phyloP scores from a whole-genome alignment of 2,329 filamentous ascomycete genomes.

The Cladosporium sp. region DNA sequence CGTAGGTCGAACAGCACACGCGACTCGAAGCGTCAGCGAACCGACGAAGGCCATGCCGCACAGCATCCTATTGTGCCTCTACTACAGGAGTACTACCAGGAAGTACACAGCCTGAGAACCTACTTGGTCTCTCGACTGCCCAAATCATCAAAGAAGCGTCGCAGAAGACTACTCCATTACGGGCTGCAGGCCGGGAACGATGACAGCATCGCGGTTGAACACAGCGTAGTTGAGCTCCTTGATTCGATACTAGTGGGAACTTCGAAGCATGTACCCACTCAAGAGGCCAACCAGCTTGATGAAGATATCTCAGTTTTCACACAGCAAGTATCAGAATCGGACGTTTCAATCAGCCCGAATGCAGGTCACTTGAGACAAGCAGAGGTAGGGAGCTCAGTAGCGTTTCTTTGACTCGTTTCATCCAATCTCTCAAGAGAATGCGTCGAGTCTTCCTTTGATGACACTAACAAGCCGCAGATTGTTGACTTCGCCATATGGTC shows the following conservation, averaged over 20 bases:
- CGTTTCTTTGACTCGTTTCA: background rate
- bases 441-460: constrained; percentile 18
- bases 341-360: constrained; percentile 17
- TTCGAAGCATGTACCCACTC: constrained; percentile 42
- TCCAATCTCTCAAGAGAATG: background rate
- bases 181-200: constrained; percentile 12
- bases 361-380: constrained; percentile 33
- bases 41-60: background rate
- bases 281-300: constrained; percentile 42
- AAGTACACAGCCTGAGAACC: constrained; percentile 25
- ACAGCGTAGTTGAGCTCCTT: constrained; percentile 54
- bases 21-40: constrained; percentile 2
- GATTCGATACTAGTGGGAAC: constrained; percentile 67
- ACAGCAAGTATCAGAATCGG: constrained; percentile 37
- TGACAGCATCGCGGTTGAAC: constrained; percentile 5
- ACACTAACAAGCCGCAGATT: constrained; percentile 33
- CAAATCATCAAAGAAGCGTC: constrained; percentile 21
- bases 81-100: constrained; percentile 23
- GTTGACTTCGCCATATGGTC: constrained; percentile 61
- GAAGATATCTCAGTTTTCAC: constrained; percentile 43
- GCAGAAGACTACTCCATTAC: constrained; percentile 23
- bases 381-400: constrained; percentile 36
- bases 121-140: constrained; percentile 24
- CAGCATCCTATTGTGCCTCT: constrained; percentile 16
- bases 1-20: background rate